Conservation (phyloP, 1,139 yeast genomes). For the Sugiyamaella sp. region DNA sequence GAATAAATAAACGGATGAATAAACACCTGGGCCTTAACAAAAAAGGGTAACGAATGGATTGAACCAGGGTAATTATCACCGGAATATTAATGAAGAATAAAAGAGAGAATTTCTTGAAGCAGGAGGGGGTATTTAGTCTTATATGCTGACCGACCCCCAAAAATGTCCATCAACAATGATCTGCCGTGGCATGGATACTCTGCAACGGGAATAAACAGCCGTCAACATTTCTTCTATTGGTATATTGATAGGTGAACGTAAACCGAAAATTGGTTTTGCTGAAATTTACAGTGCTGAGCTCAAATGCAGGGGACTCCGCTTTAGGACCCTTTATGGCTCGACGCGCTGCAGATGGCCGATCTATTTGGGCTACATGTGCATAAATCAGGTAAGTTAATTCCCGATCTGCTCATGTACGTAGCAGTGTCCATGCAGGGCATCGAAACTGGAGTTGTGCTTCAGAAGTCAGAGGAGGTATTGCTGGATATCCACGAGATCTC, state of each 20-base stretch:
- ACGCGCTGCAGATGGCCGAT: neutral
- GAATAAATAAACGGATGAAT: neutral
- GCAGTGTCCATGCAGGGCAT: neutral
- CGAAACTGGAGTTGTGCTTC: neutral
- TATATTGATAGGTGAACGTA: neutral
- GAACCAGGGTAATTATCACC: neutral
- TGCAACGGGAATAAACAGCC: neutral
- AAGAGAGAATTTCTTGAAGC: neutral
- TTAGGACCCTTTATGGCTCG: neutral
- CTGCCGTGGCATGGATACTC: conserved; percentile 1
- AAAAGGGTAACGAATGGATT: conserved; percentile 1
- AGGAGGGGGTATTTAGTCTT: neutral
- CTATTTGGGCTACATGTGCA: neutral
- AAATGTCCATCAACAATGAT: neutral
- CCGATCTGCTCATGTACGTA: neutral
- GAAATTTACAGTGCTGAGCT: neutral
- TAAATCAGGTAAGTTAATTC: neutral
- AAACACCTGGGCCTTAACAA: conserved; percentile 3
- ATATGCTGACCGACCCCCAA: neutral
- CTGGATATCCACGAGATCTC: neutral
- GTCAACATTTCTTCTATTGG: conserved; percentile 2
- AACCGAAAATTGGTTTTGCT: neutral
- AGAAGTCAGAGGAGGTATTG: neutral
- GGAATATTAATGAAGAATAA: neutral
- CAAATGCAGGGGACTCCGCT: conserved; percentile 2